Evolutionary conservation across 495 filamentous ascomycete species (phyloP), one percentile per base, ranked within the genome.

Genomic region (Penicillium mononematosum): DNA sequence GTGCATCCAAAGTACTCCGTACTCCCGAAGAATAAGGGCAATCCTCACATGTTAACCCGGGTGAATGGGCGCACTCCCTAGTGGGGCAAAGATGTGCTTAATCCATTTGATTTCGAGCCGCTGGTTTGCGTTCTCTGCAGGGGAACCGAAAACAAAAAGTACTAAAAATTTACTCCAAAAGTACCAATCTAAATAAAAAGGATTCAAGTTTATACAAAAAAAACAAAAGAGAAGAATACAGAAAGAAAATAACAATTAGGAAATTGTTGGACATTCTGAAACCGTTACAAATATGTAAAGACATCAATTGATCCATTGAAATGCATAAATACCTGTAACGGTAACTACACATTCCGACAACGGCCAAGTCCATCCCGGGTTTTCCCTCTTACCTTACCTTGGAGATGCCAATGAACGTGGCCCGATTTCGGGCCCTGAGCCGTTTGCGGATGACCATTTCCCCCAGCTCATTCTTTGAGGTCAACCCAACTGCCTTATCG

Each of bases 381-480:
- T 63, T 43, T 61, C 32, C 58, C 54, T 52, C 55, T 51, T 16
- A 17, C 4, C 5, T 38, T 39, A 6, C n/a, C 16, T 39, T 39
- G n/a, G 12, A 34, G 36, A 42, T 32, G 45, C 38, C 17, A 53
- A 60, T 52, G 27, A 38, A 24, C 31, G 36, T 45, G 31, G 31
- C 64, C 71, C 73, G 73, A 74, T 58, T 56, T 74, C 72, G 72
- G 72, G 60, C 58, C 54, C 47, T 60, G 36, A 31, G n/a, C 55
- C 59, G 51, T 20, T 46, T 63, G 20, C 47, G 55, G 59, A 62
- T 42, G 32, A 24, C 50, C 27, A 50, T 70, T 69, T 59, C 2
- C 64, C 54, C 60, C 45, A 60, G 62, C 64, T 68, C 63, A 68
- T 65, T 64, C 45, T 48, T 64, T 64, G 50, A 58, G 58, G 61